Evolutionary conservation across 495 filamentous ascomycete species (phyloP).

Genomic region (Hypoxylon lenormandii): DNA sequence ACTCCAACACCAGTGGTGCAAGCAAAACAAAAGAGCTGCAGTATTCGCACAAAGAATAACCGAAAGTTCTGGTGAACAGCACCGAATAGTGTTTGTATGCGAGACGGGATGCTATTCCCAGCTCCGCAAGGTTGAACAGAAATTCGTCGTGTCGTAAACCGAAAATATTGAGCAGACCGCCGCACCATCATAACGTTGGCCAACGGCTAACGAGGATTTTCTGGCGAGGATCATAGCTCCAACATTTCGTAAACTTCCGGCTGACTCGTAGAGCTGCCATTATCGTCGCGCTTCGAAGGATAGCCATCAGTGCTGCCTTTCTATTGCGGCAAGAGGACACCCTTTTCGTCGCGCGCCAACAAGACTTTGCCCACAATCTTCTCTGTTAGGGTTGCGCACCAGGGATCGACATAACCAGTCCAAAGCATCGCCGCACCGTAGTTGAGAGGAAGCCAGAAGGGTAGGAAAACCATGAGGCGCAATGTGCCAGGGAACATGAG

Average conservation of each 20-base stretch:
- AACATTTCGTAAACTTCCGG: neutral
- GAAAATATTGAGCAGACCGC: neutral
- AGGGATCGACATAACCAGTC: slow-evolving; percentile 74
- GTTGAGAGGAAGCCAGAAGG: slow-evolving; percentile 69
- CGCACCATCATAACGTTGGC: neutral
- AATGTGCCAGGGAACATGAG: slow-evolving; percentile 53
- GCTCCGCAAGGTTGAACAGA: neutral
- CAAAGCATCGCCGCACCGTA: slow-evolving; percentile 71
- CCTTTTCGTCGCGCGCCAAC: slow-evolving; percentile 63
- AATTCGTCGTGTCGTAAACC: slow-evolving; percentile 1
- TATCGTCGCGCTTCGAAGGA: slow-evolving; percentile 14
- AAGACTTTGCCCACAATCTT: slow-evolving; percentile 68
- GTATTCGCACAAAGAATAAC: slow-evolving; percentile 19
- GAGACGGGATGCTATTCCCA: neutral
- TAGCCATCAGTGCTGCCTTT: slow-evolving; percentile 10
- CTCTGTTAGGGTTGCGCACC: slow-evolving; percentile 71
- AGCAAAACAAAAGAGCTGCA: slow-evolving; percentile 20
- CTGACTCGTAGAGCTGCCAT: neutral
- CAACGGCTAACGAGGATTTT: neutral
- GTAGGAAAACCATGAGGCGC: slow-evolving; percentile 59
- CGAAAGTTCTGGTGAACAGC: neutral
- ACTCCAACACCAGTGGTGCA: slow-evolving; percentile 23
- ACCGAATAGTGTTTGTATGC: slow-evolving; percentile 4
- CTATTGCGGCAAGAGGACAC: slow-evolving; percentile 53
- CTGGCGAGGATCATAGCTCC: neutral